Base-by-base conservation (phyloP, 768 basidiomycete genomes). In the Xerocomellus dryophilus region DNA sequence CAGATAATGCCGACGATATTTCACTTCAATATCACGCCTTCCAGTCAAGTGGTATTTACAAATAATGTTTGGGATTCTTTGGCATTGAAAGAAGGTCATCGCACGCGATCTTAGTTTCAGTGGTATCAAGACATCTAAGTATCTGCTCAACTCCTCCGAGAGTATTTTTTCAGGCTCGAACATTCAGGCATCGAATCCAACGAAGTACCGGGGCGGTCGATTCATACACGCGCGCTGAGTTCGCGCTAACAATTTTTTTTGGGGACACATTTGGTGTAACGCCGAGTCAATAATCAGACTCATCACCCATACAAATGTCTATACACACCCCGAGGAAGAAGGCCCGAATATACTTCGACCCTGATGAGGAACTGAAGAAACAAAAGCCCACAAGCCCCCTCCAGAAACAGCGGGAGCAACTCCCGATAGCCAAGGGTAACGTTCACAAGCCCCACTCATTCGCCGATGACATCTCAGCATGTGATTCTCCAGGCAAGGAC, bases 361-460 rank as follows among this genome's bases (percentile, higher is more conserved):
- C 57, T 8, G 62, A 68, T 2, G 68, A 56, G 18, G 53, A 54
- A 23, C 40, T 17, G 1, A 63, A 43, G 31, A 61, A 59, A 36
- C 10, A 49, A n/a, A 58, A 54, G 4, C 2, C 34, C 11, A 48
- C 31, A 8, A 60, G 44, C 41, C 35, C 67, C 21, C 69, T 90
- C 4, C 81, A 85, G 63, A 81, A 85, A 63, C 86, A 89, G 58
- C 78, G 87, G 20, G 74, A 74, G 57, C 78, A 83, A 43, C 81
- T 95, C 47, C 92, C 93, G 8, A 93, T 94, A 61, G 86, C 85
- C 27, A 78, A 78, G 71, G 92, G 90, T 89, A 35, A 48, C 9
- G 5, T 27, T 43, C 34, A 27, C 18, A 12, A 35, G 23, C 3
- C 35, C 38, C 50, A 11, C 40, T 9, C 39, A 4, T 35, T 25